Evolutionary conservation across 2,329 filamentous ascomycete species (phyloP).

Genomic region (Ophiostoma sp.): DNA sequence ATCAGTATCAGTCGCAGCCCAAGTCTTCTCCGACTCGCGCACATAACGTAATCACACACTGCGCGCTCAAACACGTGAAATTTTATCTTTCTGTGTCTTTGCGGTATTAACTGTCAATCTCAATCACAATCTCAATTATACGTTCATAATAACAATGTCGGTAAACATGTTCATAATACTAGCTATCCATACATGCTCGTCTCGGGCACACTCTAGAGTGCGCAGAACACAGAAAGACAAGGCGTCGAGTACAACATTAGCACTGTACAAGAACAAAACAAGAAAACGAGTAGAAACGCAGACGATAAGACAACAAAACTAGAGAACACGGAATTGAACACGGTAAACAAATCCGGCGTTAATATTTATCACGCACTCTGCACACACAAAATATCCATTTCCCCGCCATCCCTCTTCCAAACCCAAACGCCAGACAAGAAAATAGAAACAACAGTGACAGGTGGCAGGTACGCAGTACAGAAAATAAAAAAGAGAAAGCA

Average conservation of each 20-base stretch:
- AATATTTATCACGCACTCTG: slow-evolving; percentile 23
- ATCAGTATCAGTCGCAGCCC: neutral
- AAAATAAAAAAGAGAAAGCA: slow-evolving; percentile 6
- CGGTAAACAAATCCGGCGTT: slow-evolving; percentile 18
- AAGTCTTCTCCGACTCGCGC: neutral
- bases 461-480: neutral
- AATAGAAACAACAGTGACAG: slow-evolving; percentile 11
- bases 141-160: neutral
- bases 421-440: slow-evolving; percentile 23
- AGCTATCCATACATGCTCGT: neutral
- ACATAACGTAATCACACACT: slow-evolving; percentile 2
- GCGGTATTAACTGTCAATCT: too few relatives aligned
- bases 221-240: neutral
- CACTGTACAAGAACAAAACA: neutral
- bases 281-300: neutral
- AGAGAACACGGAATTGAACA: neutral
- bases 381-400: slow-evolving; percentile 20
- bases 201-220: neutral
- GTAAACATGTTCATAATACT: neutral
- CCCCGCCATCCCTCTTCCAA: slow-evolving; percentile 27
- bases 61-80: neutral
- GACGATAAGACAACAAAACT: neutral
- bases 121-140: neutral
- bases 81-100: neutral
- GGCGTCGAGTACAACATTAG: neutral